Conservation (phyloP, 2,329 filamentous ascomycete genomes). For the Cytospora piceae region DNA sequence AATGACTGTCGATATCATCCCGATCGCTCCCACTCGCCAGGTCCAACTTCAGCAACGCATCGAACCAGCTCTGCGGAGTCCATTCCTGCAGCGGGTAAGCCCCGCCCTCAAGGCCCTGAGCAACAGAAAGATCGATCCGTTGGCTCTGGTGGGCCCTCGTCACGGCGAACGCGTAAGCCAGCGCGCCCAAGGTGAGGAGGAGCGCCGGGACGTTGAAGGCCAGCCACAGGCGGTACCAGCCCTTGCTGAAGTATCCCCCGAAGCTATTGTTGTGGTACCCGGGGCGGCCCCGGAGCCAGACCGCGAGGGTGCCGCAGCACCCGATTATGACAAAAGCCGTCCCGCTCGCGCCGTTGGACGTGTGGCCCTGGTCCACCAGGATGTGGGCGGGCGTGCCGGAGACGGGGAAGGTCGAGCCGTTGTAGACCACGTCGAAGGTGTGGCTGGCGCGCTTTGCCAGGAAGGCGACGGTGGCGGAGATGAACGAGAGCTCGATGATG, state of each 20-base stretch:
- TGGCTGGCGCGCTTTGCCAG: conserved; percentile 40
- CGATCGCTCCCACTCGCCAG: conserved; percentile 30
- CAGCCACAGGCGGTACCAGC: conserved; percentile 43
- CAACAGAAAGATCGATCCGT: conserved; percentile 38
- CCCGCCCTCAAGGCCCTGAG: conserved; percentile 30
- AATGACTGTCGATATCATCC: conserved; percentile 6
- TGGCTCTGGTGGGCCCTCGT: conserved; percentile 38
- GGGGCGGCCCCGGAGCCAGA: conserved; percentile 37
- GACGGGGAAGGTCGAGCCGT: conserved; percentile 35
- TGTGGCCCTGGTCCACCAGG: conserved; percentile 47
- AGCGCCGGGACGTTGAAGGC: conserved; percentile 40
- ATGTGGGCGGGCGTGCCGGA: conserved; percentile 39
- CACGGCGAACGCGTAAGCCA: conserved; percentile 43
- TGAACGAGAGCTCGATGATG: conserved; percentile 44
- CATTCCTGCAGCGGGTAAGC: conserved; percentile 40
- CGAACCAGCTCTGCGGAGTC: conserved; percentile 47
- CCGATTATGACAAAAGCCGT: conserved; percentile 43
- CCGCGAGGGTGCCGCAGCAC: conserved; percentile 39
- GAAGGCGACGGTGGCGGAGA: conserved; percentile 45
- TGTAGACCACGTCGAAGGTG: conserved; percentile 35
- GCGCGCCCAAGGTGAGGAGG: conserved; percentile 42
- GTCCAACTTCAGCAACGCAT: conserved; percentile 40
- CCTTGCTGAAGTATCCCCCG: conserved; percentile 17
- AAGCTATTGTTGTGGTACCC: conserved; percentile 32
- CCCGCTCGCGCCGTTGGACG: conserved; percentile 46